These are phyloP conservation scores for Inga oerstediana DNA, from an alignment of 306 rosid genomes.

Conservation along the genomic window DNA sequence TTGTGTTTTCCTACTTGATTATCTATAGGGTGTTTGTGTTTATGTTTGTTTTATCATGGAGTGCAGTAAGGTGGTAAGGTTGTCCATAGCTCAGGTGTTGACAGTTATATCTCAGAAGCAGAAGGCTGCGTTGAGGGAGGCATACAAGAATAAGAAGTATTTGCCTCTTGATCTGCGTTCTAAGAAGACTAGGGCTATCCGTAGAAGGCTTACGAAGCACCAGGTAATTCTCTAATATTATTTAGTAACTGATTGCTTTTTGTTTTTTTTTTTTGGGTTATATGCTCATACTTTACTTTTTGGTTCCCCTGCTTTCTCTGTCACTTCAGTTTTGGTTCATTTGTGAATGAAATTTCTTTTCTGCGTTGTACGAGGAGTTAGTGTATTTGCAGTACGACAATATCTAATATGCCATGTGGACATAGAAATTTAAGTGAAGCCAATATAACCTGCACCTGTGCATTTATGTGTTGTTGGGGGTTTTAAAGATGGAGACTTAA, in stretches of 20 bases:
- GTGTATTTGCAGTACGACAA: background rate
- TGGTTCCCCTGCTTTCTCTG: background rate
- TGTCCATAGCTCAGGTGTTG: conserved; percentile 91
- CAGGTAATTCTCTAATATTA: conserved; percentile 51
- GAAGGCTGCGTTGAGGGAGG: conserved; percentile 85
- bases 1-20: background rate
- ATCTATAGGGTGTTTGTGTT: background rate
- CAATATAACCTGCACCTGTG: background rate
- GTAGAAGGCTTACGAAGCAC: conserved; percentile 92
- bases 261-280: background rate
- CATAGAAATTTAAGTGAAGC: background rate
- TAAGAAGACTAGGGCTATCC: conserved; percentile 94
- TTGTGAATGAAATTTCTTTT: background rate
- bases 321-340: background rate
- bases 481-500: background rate
- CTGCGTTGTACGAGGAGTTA: background rate
- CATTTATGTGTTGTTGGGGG: background rate
- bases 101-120: conserved; percentile 95
- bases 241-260: background rate
- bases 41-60: background rate
- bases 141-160: conserved; percentile 76
- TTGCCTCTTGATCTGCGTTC: conserved; percentile 97
- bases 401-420: background rate
- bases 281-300: background rate
- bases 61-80: conserved; percentile 87